Evolutionary conservation across 1,284 basidiomycete species (phyloP).

Genomic region (Puccinia novopanici): DNA sequence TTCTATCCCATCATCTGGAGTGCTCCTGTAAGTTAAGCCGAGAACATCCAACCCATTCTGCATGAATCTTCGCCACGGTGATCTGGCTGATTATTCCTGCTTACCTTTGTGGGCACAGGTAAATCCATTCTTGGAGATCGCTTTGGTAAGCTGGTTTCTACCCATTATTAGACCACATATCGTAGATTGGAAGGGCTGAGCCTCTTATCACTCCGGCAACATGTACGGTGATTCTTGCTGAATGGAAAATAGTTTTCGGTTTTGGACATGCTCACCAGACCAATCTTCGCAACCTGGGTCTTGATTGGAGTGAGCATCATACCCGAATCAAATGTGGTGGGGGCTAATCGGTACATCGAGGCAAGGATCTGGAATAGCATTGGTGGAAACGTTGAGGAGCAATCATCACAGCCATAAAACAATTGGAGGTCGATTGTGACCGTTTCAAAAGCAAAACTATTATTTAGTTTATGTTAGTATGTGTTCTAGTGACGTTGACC

Average conservation of each 20-base stretch:
- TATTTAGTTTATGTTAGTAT: too few relatives aligned
- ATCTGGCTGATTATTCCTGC: not conserved
- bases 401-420: not conserved
- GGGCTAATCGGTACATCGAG: constrained; percentile 18
- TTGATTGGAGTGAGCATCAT: constrained; percentile 33
- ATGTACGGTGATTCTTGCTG: not conserved
- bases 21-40: not conserved
- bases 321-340: constrained; percentile 27
- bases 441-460: too few relatives aligned
- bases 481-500: too few relatives aligned
- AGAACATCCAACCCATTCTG: not conserved
- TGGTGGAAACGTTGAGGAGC: constrained; percentile 7
- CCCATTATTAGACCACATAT: not conserved
- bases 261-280: constrained; percentile 14
- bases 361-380: constrained; percentile 36
- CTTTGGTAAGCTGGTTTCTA: constrained; percentile 1
- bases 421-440: not conserved
- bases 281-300: constrained; percentile 23
- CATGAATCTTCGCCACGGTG: not conserved
- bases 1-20: constrained; percentile 34
- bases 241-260: constrained; percentile 1
- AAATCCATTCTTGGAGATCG: constrained; percentile 26
- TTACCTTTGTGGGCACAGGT: not conserved
- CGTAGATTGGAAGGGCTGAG: too few relatives aligned
- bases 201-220: too few relatives aligned